A percentile compares a stretch with the other conserved stretches of the same genome.
Evolutionary conservation across 2,329 filamentous ascomycete genomes (phyloP).

Genomic region (Paecilomyces niveus): DNA sequence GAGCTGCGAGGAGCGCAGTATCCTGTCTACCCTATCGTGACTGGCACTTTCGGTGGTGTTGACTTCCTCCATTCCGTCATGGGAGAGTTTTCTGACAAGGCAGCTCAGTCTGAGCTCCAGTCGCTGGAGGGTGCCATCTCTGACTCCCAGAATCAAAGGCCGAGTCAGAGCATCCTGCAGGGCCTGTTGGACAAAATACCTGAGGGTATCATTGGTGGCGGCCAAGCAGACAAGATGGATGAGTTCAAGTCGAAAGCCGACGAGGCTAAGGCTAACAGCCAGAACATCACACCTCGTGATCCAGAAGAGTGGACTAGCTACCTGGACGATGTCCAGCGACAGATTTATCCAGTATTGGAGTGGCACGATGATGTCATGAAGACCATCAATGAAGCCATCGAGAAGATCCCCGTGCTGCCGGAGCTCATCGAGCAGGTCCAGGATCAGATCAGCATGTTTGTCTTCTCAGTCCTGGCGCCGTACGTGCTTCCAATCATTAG

Average conservation of each 20-base stretch:
- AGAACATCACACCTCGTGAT: slow-evolving; percentile 66
- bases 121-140: slow-evolving; percentile 78
- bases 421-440: slow-evolving; percentile 80
- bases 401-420: slow-evolving; percentile 77
- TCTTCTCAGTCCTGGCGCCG: slow-evolving; percentile 85
- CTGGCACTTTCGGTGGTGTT: slow-evolving; percentile 89
- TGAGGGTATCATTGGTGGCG: slow-evolving; percentile 66
- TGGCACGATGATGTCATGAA: slow-evolving; percentile 88
- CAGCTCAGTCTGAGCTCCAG: slow-evolving; percentile 84
- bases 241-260: slow-evolving; percentile 72
- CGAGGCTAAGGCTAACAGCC: slow-evolving; percentile 67
- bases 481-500: slow-evolving; percentile 78
- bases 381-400: slow-evolving; percentile 66
- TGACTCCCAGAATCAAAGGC: slow-evolving; percentile 50
- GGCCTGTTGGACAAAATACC: slow-evolving; percentile 77
- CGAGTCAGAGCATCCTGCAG: slow-evolving; percentile 68
- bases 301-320: slow-evolving; percentile 81
- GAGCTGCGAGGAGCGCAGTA: slow-evolving; percentile 59
- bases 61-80: slow-evolving; percentile 89
- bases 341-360: slow-evolving; percentile 83
- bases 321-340: slow-evolving; percentile 62
- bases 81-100: slow-evolving; percentile 73
- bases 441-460: slow-evolving; percentile 80
- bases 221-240: slow-evolving; percentile 65
- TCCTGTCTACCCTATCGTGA: slow-evolving; percentile 73